Conservation (phyloP, 2,329 filamentous ascomycete genomes). For the Trichoderma sp. region DNA sequence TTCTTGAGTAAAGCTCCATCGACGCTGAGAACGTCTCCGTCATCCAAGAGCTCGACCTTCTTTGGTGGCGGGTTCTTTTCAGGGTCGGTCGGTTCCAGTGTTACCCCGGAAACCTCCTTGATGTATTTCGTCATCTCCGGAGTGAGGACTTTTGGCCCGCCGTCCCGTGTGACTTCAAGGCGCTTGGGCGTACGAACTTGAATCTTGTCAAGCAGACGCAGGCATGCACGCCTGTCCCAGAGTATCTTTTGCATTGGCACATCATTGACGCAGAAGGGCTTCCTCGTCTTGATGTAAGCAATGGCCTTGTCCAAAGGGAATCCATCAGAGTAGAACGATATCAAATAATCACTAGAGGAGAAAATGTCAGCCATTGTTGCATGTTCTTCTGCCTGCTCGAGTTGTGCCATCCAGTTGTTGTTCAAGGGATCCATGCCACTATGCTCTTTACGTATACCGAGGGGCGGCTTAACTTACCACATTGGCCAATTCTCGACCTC, state of each 20-base stretch:
- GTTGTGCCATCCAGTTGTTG: slow-evolving; percentile 24
- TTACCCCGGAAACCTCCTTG: slow-evolving; percentile 76
- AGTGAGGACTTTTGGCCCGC: slow-evolving; percentile 78
- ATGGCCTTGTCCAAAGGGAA: slow-evolving; percentile 97
- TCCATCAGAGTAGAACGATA: slow-evolving; percentile 97
- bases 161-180: slow-evolving; percentile 89
- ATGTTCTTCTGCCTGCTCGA: slow-evolving; percentile 1
- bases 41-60: slow-evolving; percentile 82
- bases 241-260: slow-evolving; percentile 95
- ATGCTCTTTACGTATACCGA: slow-evolving; percentile 44
- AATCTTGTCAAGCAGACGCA: slow-evolving; percentile 85
- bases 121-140: slow-evolving; percentile 79
- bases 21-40: slow-evolving; percentile 84
- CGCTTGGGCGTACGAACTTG: slow-evolving; percentile 86
- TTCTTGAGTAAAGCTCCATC: slow-evolving; percentile 82
- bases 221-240: slow-evolving; percentile 91
- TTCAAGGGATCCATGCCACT: slow-evolving; percentile 33
- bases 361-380: not conserved
- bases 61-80: slow-evolving; percentile 64
- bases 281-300: slow-evolving; percentile 87
- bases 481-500: slow-evolving; percentile 95
- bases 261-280: slow-evolving; percentile 97
- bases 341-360: slow-evolving; percentile 73
- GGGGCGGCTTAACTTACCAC: slow-evolving; percentile 56
- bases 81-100: slow-evolving; percentile 69